Base-by-base conservation (phyloP, 2,329 filamentous ascomycete genomes). In the Geosmithia putterillii region DNA sequence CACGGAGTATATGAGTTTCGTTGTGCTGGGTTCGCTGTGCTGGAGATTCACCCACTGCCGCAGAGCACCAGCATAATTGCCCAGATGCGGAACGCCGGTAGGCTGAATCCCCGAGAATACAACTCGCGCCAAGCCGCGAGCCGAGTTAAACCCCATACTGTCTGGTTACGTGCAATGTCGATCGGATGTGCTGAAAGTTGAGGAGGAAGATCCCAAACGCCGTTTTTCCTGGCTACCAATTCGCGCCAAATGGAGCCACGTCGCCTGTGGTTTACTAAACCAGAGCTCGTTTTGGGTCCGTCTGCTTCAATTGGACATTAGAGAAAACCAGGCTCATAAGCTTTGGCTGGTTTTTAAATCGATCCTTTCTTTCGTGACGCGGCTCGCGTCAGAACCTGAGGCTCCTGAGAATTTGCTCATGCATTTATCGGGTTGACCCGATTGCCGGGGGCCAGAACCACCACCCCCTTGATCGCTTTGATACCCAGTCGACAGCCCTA, bases 71-170 rank as follows among this genome's bases (percentile, higher is more conserved):
- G 94, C 74, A 62, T 95, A 98, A 65, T 98, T 98, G 44, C 92
- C 92, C 23, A 98, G 67, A 60, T 98, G 92, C 14, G 92, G 92
- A 20, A 94, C 74, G 32, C 90, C 92, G 0, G 92, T 98, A 17
- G 92, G 92, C 62, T 98, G 92, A 53, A 98, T 98, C 43, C 89
- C 92, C 3, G 92, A 96, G 69, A 98, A 95, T 54, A 96, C 77
- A 46, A 83, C 70, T 19, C 37, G 37, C 18, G 37, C 9, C 37
- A 39, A 19, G 7, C 37, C 15, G 6, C 37, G 37, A 5, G 7
- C 37, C 28, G 28, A 32, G 28, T 32, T 32, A 9, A 12, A 32
- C 6, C 28, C 28, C 28, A 32, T 32, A 12, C 10, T 12, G 28
- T 12, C 10, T n/a, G 44, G 17, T 41, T n/a, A 21, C 19, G 21